These are phyloP conservation scores for Alternaria conjuncta DNA, from an alignment of 2,329 filamentous ascomycete genomes.

Conservation along the genomic window DNA sequence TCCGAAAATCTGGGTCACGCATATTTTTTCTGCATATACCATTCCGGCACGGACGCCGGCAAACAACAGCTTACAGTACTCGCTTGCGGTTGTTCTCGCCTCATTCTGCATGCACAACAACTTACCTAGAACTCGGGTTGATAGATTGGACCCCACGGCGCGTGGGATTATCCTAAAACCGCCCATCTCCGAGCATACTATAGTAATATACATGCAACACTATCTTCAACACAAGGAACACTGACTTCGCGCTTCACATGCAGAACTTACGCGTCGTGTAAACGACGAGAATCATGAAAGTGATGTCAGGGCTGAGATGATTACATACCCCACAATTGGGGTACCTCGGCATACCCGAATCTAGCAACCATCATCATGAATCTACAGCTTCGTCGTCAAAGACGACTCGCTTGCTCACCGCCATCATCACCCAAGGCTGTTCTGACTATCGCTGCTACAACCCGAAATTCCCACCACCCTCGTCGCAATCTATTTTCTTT, in stretches of 20 bases:
- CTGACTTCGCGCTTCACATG: background rate
- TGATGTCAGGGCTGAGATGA: background rate
- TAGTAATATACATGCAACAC: background rate
- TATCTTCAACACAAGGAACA: background rate
- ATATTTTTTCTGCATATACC: constrained; percentile 1
- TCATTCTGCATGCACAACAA: background rate
- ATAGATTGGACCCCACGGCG: background rate
- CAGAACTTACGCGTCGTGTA: background rate
- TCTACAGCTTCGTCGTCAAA: background rate
- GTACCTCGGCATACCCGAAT: constrained; percentile 1
- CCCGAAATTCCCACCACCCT: background rate
- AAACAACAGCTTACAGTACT: constrained; percentile 6
- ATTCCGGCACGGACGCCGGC: constrained; percentile 24
- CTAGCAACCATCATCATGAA: background rate
- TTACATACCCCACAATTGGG: background rate
- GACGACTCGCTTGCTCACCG: background rate
- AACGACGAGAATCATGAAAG: background rate
- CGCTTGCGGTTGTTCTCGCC: background rate
- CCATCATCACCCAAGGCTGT: background rate
- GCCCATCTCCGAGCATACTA: background rate
- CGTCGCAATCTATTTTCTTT: constrained; percentile 2
- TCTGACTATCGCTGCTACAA: background rate
- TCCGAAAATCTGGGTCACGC: background rate
- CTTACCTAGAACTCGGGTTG: background rate
- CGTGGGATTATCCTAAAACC: background rate